Base-by-base conservation (phyloP, 2,329 filamentous ascomycete genomes). In the Cylindrodendrum hubeiense region DNA sequence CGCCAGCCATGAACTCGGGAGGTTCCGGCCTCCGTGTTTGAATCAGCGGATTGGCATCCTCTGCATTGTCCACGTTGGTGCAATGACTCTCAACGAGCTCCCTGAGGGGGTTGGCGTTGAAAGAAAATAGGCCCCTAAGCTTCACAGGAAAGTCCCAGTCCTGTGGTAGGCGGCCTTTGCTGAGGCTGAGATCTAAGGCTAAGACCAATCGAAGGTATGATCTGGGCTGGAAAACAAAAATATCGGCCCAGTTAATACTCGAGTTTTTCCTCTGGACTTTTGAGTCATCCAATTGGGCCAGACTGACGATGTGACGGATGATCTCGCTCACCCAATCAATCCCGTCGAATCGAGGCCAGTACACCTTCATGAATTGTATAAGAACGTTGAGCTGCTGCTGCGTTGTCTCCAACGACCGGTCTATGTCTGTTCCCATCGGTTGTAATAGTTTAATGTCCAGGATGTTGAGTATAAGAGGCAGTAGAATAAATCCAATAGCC, bases 341-440 rank as follows among this genome's bases (percentile, higher is more conserved):
- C 37, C 79, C 79, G 55, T 83, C 81, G 61, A 81, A 82, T 52
- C 80, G 79, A 5, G 79, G 79, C 60, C 81, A 78, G 47, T 81
- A 83, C 0, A 76, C 77, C 58, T 81, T 82, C 77, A 83, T 81
- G 3, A 78, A 78, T 52, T 82, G 79, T 44, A 81, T 79, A 19
- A 82, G 76, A 34, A 81, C 78, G 58, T 80, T 78, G 19, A 83
- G 76, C 17, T 79, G 78, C 47, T 81, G 77, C 64, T 81, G 80
- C 60, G 81, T 81, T 41, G 30, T n/a, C 15, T 10, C 41, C 12
- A 15, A 24, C 6, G 24, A 8, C 79, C 71, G 4, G 77, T 76
- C 1, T 75, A 72, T 26, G 78, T 74, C 26, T n/a, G n/a, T 21
- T 24, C 37, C 28, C 41, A 17, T 75, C 74, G 57, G 73, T 76